Evolutionary conservation across 2,329 filamentous ascomycete species (phyloP), one percentile per base, ranked within the genome.

Genomic region (Cadophora luteo-olivacea): DNA sequence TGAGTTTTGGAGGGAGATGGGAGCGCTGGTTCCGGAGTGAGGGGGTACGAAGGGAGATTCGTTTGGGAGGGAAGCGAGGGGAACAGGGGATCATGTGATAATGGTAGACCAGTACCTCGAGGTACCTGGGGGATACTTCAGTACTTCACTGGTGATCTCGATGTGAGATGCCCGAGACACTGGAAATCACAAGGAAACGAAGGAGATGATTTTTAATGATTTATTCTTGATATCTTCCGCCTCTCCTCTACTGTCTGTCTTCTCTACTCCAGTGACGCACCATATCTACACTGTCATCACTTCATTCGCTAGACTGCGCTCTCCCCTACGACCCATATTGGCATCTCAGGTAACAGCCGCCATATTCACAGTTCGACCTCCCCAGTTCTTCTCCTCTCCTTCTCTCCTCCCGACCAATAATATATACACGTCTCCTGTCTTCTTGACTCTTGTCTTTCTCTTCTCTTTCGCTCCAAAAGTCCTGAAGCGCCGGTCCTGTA

Each of bases 301-400:
- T 49, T 16, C 36, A 41, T 25, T 45, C 57, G 22, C 68, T 71
- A 76, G 75, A 77, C 75, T 77, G 75, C 75, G 75, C 75, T 75
- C 72, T 77, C 75, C 75, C 75, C 71, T 65, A 67, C 36, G 54
- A 70, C 69, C 36, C 58, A 58, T 38, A 6, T 48, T 7, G 68
- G 57, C 38, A 65, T 70, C 61, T 58, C 71, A 74, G 75, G 75
- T 77, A 77, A 73, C 66, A 77, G 75, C 75, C 74, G 75, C 74
- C 75, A 73, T 71, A 67, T 67, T 64, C 54, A 64, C 48, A 54
- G 5, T 61, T 55, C 57, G n/a, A 61, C 36, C 52, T 51, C 33
- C 45, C 22, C 22, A 62, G 16, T 22, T 24, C 29, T 60, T 61
- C 48, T 19, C 41, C 38, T 49, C 60, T 57, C 61, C 16, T 61